Percentiles rank a stretch among this genome's conserved stretches.
These are phyloP conservation scores for Protomyces gravidus DNA, from an alignment of 1,139 yeast genomes.

Conservation along the genomic window DNA sequence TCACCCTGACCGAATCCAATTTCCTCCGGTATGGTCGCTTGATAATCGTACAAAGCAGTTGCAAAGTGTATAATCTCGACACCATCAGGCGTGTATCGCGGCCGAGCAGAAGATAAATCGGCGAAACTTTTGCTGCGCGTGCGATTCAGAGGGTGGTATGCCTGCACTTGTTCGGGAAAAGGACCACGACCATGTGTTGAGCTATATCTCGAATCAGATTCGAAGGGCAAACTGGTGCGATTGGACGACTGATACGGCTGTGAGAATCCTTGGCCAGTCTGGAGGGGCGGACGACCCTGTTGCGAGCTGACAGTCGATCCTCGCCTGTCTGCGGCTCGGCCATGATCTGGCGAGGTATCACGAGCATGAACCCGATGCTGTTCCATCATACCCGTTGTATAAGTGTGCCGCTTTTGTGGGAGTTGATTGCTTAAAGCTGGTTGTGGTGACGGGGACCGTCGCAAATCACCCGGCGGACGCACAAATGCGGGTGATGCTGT, in stretches of 20 bases:
- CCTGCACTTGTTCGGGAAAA: neutral
- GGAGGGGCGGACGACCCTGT: neutral
- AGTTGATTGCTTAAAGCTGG: neutral
- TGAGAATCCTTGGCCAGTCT: too few relatives aligned
- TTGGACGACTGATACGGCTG: too few relatives aligned
- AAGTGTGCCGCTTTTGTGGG: neutral
- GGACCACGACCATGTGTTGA: neutral
- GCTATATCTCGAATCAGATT: neutral
- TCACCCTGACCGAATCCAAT: constrained; percentile 70
- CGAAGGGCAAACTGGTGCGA: neutral
- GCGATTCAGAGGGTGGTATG: constrained; percentile 4
- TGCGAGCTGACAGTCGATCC: too few relatives aligned
- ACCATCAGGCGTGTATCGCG: constrained; percentile 29
- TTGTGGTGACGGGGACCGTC: constrained; percentile 25
- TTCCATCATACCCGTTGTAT: neutral
- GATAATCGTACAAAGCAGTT: constrained; percentile 65
- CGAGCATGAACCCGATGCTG: neutral
- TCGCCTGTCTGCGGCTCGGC: too few relatives aligned
- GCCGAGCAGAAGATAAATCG: neutral
- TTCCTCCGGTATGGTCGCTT: constrained; percentile 76
- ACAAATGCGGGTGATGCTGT: too few relatives aligned
- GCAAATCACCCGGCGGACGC: constrained; percentile 17
- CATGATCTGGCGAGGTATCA: neutral
- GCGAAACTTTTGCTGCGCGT: constrained; percentile 25
- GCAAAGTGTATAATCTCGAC: constrained; percentile 29